These are phyloP conservation scores for Pichia terricola DNA, from an alignment of 1,139 yeast species.

Conservation along the genomic window DNA sequence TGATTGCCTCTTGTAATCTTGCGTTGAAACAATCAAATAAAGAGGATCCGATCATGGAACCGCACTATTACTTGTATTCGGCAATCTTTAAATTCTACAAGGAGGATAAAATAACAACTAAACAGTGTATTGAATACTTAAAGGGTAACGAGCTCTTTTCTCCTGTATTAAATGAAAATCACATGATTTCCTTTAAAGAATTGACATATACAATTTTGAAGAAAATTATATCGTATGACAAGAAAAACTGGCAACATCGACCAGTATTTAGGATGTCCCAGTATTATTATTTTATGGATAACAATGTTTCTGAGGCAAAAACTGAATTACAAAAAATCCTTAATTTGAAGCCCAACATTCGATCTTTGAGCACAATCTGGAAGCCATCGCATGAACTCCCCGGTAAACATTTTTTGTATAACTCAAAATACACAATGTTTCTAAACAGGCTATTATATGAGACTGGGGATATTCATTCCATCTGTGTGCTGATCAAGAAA, in stretches of 20 bases:
- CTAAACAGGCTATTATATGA: constrained; percentile 47
- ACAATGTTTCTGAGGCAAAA: constrained; percentile 45
- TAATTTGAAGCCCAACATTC: constrained; percentile 57
- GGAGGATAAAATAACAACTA: constrained; percentile 26
- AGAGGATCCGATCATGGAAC: constrained; percentile 58
- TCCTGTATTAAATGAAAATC: constrained; percentile 6
- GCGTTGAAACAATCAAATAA: constrained; percentile 34
- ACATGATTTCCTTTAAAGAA: not conserved
- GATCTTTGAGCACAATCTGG: constrained; percentile 81
- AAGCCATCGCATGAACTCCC: constrained; percentile 87
- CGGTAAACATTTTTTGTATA: constrained; percentile 83
- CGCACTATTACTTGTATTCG: constrained; percentile 60
- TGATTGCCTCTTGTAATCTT: constrained; percentile 32
- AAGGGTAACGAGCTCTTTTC: constrained; percentile 27
- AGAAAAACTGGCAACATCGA: constrained; percentile 86
- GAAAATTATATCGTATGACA: constrained; percentile 39
- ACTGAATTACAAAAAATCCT: constrained; percentile 57
- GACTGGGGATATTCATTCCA: constrained; percentile 47
- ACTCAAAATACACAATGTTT: constrained; percentile 58
- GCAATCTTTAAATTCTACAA: constrained; percentile 48
- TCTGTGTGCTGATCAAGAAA: constrained; percentile 56
- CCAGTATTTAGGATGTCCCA: constrained; percentile 70
- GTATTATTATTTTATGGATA: constrained; percentile 46
- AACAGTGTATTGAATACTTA: constrained; percentile 33
- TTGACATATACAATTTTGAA: constrained; percentile 2